phyloP scores from a whole-genome alignment of 768 basidiomycete genomes.

The Rickenella mellea region DNA sequence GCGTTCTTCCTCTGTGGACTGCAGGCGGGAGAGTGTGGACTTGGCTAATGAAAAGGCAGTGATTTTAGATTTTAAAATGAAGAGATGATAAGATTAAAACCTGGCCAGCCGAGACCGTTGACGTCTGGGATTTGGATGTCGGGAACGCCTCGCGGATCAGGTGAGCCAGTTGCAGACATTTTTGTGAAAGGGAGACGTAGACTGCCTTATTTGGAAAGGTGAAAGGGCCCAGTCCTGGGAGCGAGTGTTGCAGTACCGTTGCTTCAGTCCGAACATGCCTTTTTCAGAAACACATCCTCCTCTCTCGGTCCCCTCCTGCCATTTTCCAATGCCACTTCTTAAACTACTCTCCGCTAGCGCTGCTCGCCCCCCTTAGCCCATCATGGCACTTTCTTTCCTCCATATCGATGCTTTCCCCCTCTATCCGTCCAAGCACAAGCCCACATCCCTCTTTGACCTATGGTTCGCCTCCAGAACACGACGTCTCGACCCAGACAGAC shows the following conservation, averaged over 20 bases:
- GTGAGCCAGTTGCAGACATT: no score
- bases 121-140: constrained; percentile 33
- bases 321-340: no score
- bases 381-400: constrained; percentile 1
- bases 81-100: constrained; percentile 30
- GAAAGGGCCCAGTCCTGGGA: no score
- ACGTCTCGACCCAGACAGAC: constrained; percentile 23
- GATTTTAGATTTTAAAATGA: constrained; percentile 2
- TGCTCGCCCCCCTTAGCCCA: no score
- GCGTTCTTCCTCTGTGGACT: constrained; percentile 68
- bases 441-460: constrained; percentile 23
- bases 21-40: constrained; percentile 77
- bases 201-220: no score
- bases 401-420: constrained; percentile 2
- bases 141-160: no score
- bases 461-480: constrained; percentile 52
- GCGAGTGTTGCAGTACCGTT: no score
- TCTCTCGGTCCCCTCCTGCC: no score
- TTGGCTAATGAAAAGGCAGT: constrained; percentile 50
- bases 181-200: no score
- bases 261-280: no score
- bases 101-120: constrained; percentile 91
- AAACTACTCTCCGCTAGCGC: no score
- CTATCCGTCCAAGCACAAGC: constrained; percentile 1
- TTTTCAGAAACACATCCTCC: no score